These are phyloP conservation scores for Candida sp. DNA, from an alignment of 1,139 yeast genomes.

Conservation along the genomic window DNA sequence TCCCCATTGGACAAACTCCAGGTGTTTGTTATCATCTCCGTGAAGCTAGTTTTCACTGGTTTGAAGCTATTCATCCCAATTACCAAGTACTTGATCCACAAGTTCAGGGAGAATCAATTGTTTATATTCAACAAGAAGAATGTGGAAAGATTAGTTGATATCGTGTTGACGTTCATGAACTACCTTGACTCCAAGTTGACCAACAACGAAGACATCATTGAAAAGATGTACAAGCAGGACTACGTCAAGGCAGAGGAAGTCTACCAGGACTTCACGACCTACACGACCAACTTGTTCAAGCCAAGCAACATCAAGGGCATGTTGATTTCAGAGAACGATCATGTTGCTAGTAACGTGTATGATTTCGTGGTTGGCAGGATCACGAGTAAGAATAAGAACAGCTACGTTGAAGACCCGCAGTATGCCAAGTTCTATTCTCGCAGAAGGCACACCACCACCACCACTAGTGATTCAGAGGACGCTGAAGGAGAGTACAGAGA, in stretches of 20 bases:
- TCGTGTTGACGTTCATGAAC: constrained; percentile 28
- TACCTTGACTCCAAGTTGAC: constrained; percentile 26
- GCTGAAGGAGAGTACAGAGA: not conserved
- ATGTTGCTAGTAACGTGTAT: constrained; percentile 12
- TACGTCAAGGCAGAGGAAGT: constrained; percentile 14
- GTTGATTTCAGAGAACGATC: constrained; percentile 14
- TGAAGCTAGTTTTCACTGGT: constrained; percentile 31
- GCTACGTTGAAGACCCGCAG: constrained; percentile 21
- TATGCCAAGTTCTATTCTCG: constrained; percentile 25
- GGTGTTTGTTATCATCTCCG: constrained; percentile 28
- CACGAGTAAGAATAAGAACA: constrained; percentile 3
- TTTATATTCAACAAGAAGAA: constrained; percentile 39
- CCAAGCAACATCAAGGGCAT: constrained; percentile 13
- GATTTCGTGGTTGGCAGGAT: constrained; percentile 13
- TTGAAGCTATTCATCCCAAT: constrained; percentile 36
- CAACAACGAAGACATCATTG: constrained; percentile 16
- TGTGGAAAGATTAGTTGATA: constrained; percentile 32
- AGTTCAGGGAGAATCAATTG: constrained; percentile 38
- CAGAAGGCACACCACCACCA: not conserved
- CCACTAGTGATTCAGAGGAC: not conserved
- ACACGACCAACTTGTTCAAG: constrained; percentile 14
- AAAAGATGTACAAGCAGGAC: constrained; percentile 15
- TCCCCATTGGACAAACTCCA: constrained; percentile 33
- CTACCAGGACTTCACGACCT: constrained; percentile 15
- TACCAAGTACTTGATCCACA: constrained; percentile 30